These are phyloP conservation scores for Xylaria curta DNA, from an alignment of 495 filamentous ascomycete species.

Conservation along the genomic window DNA sequence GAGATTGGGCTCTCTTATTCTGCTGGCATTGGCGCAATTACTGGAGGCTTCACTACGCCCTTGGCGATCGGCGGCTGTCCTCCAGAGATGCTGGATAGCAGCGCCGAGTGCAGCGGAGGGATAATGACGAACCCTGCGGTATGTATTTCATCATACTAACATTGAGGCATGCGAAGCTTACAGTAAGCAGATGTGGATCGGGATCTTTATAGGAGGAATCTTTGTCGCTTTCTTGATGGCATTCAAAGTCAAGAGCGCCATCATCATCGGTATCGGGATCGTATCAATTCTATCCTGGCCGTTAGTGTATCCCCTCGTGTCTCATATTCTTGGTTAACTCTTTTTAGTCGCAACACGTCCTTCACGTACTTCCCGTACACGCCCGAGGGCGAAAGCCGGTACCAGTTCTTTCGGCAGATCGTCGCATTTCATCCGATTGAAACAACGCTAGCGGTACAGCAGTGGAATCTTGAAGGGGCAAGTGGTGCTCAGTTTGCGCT, in stretches of 20 bases:
- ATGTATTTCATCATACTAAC: conserved; percentile 15
- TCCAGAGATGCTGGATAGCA: conserved; percentile 44
- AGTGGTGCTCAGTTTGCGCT: conserved; percentile 68
- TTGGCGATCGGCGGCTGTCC: conserved; percentile 73
- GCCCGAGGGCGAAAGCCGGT: conserved; percentile 64
- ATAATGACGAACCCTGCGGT: conserved; percentile 74
- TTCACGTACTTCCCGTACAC: conserved; percentile 83
- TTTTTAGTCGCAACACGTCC: conserved; percentile 62
- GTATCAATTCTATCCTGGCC: conserved; percentile 87
- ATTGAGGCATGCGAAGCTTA: conserved; percentile 27
- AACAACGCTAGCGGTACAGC: conserved; percentile 65
- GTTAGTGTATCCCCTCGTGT: conserved; percentile 39
- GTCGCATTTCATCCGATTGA: conserved; percentile 79
- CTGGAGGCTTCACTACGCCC: conserved; percentile 62
- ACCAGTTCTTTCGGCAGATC: conserved; percentile 80
- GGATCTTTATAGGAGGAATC: conserved; percentile 78
- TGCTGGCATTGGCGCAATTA: conserved; percentile 78
- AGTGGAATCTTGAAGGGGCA: conserved; percentile 65
- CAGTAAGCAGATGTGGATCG: conserved; percentile 69
- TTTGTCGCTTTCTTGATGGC: conserved; percentile 79
- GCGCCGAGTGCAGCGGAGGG: conserved; percentile 48
- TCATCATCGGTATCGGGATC: conserved; percentile 80
- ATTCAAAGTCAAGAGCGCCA: conserved; percentile 78
- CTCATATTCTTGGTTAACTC: conserved; percentile 28
- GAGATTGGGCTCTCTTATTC: conserved; percentile 77